Evolutionary conservation across 345 rosid genomes (phyloP).

Genomic region (Moricandia moricandioides): DNA sequence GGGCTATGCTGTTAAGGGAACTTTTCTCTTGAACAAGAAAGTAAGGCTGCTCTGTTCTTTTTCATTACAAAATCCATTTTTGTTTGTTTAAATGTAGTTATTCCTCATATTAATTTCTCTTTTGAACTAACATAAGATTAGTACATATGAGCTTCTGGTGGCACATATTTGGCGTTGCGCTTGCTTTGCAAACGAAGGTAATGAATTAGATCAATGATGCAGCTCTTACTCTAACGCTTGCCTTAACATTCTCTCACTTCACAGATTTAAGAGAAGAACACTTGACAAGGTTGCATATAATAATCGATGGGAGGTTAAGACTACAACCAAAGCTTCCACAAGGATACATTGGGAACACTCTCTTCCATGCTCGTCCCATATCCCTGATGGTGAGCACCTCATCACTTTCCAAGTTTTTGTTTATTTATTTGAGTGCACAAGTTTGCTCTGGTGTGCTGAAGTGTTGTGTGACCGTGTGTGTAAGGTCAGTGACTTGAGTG

Average conservation of each 20-base stretch:
- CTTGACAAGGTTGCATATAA: slow-evolving; percentile 35
- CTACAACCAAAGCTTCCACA: slow-evolving; percentile 43
- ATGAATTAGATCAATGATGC: not conserved
- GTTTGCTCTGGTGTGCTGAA: not conserved
- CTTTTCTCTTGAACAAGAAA: slow-evolving; percentile 61
- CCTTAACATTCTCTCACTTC: not conserved
- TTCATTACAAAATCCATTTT: not conserved
- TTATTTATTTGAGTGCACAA: not conserved
- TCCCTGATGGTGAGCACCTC: slow-evolving; percentile 25
- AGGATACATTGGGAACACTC: slow-evolving; percentile 45
- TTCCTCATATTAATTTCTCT: too few relatives aligned
- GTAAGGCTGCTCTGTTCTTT: slow-evolving; percentile 35
- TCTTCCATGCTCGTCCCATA: slow-evolving; percentile 32
- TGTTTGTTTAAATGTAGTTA: too few relatives aligned
- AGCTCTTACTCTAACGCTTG: not conserved
- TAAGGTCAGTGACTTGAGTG: not conserved
- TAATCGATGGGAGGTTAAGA: slow-evolving; percentile 43
- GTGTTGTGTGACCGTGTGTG: not conserved
- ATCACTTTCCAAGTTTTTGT: too few relatives aligned
- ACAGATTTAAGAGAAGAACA: slow-evolving; percentile 32
- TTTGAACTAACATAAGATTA: too few relatives aligned
- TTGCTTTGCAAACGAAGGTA: slow-evolving; percentile 39
- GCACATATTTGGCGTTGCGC: slow-evolving; percentile 44
- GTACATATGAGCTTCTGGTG: slow-evolving; percentile 35
- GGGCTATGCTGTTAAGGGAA: slow-evolving; percentile 76